These are phyloP conservation scores for Aspergillus awamori DNA, from an alignment of 2,329 filamentous ascomycete genomes.

Conservation along the genomic window DNA sequence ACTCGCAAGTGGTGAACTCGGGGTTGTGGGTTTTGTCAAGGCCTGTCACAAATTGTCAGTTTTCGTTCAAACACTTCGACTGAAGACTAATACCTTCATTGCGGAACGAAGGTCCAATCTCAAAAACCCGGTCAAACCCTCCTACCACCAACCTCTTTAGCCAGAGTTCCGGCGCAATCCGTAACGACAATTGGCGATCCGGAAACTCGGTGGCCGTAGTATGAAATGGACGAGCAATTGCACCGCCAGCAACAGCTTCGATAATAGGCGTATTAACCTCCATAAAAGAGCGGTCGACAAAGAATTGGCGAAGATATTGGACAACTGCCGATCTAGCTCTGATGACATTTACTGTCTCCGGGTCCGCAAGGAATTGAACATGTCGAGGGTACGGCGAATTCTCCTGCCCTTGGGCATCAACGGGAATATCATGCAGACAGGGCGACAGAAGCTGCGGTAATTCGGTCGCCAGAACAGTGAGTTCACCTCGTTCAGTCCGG, in stretches of 20 bases:
- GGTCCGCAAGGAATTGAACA: conserved; percentile 81
- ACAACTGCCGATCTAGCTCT: conserved; percentile 75
- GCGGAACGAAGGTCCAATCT: conserved; percentile 88
- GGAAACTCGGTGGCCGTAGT: conserved; percentile 77
- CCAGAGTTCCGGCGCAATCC: conserved; percentile 94
- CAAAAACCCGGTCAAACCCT: conserved; percentile 85
- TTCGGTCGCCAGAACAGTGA: conserved; percentile 69
- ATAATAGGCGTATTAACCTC: conserved; percentile 93
- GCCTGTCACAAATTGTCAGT: conserved; percentile 37
- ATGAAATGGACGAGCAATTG: conserved; percentile 81
- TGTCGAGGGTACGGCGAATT: conserved; percentile 77
- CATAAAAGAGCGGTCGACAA: conserved; percentile 72
- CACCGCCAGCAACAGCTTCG: conserved; percentile 79
- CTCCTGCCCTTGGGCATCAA: conserved; percentile 69
- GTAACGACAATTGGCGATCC: conserved; percentile 70
- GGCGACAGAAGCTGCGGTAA: conserved; percentile 76
- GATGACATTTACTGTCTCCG: conserved; percentile 67
- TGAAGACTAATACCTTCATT: conserved; percentile 69
- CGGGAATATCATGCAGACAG: conserved; percentile 76
- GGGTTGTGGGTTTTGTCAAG: conserved; percentile 91
- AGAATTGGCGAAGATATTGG: conserved; percentile 71
- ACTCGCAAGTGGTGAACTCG: conserved; percentile 97
- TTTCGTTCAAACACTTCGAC: background rate
- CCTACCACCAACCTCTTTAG: conserved; percentile 89
- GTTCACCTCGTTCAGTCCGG: conserved; percentile 71